Percentiles rank a stretch among this genome's conserved stretches.
phyloP scores from a whole-genome alignment of 139 green algal genomes.

The Monoraphidium neglectum region DNA sequence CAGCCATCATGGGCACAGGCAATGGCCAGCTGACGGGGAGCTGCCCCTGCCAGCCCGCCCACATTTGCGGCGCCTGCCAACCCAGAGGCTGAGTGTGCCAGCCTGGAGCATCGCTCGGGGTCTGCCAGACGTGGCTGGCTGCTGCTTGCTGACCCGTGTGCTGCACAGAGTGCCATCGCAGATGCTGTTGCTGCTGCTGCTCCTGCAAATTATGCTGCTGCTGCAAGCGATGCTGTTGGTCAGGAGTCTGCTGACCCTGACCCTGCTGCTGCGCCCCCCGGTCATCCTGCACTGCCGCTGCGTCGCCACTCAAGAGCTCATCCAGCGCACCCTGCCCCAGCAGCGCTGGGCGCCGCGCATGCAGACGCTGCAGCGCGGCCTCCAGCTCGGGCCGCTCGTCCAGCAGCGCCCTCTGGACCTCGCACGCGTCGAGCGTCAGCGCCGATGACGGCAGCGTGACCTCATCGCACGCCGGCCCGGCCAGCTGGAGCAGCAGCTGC shows the following conservation, averaged over 20 bases:
- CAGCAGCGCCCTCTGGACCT: background rate
- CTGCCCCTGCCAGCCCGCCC: background rate
- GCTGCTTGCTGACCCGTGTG: slow-evolving; percentile 5
- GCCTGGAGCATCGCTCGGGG: background rate
- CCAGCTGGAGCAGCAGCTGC: background rate
- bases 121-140: background rate
- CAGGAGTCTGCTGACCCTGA: slow-evolving; percentile 2
- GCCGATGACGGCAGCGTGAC: background rate
- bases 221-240: background rate
- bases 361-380: background rate
- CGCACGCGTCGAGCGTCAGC: background rate
- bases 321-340: background rate
- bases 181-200: background rate
- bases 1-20: no score
- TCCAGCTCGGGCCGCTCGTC: background rate
- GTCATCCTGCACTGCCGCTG: background rate
- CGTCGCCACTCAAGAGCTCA: background rate
- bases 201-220: slow-evolving; percentile 17
- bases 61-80: background rate
- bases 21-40: background rate
- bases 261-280: slow-evolving; percentile 7
- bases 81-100: background rate
- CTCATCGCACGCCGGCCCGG: background rate
- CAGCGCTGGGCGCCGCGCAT: background rate
- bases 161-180: background rate